Base-by-base conservation (phyloP, 371 early-diverging fungal genomes). In the Circinella umbellata region DNA sequence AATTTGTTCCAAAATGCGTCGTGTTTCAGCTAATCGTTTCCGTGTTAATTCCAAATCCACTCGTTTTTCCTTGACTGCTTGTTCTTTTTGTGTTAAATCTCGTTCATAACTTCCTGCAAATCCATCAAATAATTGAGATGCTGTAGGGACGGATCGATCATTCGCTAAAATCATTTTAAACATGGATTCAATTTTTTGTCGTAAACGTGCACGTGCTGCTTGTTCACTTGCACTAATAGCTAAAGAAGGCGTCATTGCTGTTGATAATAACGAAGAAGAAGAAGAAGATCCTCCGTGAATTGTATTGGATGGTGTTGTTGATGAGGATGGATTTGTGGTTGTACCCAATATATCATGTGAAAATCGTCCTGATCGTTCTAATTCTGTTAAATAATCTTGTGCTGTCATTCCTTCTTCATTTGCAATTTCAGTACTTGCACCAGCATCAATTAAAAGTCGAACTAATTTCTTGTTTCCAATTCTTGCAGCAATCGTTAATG, bases 401-500 rank as follows among this genome's bases (percentile, higher is more conserved):
- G 88, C 88, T 62, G 86, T 86, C 75, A 80, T 83, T 20, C 95
- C 96, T 35, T 90, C 89, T 61, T 84, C 79, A 77, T 98, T 98
- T 35, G 81, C 77, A 61, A 96, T 89, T 15, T 86, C 82, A 1
- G 88, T 67, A 73, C 91, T 90, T 0, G 97, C 98, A 5, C 97
- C 96, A 10, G 90, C 93, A 17, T 94, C 90, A 53, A 95, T 64
- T 18, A 98, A 76, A 71, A 93, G 71, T 61, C 90, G 80, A 1
- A 94, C 89, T 13, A 97, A 74, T 11, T 86, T 86, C 59, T 90
- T 85, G 70, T 92, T 91, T 14, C 94, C 95, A 6, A 90, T 81
- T 37, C 94, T 82, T 4, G 95, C 93, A 1, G 96, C 96, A 51
- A 98, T 88, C 49, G 90, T 94, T 60, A 98, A 74, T 11, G 98